Conservation (phyloP, 306 rosid species). For the Sicyos edulis region DNA sequence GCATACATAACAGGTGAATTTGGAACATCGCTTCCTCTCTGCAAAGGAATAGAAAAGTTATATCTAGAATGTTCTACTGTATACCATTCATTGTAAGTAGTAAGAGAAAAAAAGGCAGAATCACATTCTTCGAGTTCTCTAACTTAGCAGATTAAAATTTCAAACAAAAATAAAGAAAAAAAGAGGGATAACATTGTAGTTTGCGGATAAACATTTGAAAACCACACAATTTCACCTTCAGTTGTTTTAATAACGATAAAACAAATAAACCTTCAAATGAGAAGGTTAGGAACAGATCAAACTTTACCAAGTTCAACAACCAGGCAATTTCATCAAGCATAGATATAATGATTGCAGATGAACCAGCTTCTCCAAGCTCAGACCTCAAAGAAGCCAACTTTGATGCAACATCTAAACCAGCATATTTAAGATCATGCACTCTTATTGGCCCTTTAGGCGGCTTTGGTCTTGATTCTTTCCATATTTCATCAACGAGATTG, state of each 20-base stretch:
- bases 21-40: conserved; percentile 96
- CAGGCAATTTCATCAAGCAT: conserved; percentile 97
- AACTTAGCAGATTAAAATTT: not conserved
- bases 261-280: not conserved
- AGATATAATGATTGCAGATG: conserved; percentile 78
- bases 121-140: conserved; percentile 19
- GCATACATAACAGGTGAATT: conserved; percentile 95
- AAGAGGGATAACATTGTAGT: not conserved
- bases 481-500: conserved; percentile 84
- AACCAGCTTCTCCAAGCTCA: conserved; percentile 56
- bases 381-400: conserved; percentile 69
- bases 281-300: conserved; percentile 3
- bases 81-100: conserved; percentile 1
- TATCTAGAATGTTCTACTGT: not conserved
- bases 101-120: conserved; percentile 17
- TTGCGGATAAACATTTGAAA: conserved; percentile 18
- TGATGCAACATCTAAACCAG: conserved; percentile 77
- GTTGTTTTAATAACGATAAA: not conserved
- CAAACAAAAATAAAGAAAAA: not conserved
- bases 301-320: conserved; percentile 85
- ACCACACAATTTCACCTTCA: not conserved
- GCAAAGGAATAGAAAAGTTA: conserved; percentile 24
- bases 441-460: conserved; percentile 59
- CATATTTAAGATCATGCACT: conserved; percentile 70
- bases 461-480: conserved; percentile 71